A percentile compares a stretch with the other conserved stretches of the same genome.
Evolutionary conservation across 2,329 filamentous ascomycete genomes (phyloP).

Genomic region (Claviceps arundinis): DNA sequence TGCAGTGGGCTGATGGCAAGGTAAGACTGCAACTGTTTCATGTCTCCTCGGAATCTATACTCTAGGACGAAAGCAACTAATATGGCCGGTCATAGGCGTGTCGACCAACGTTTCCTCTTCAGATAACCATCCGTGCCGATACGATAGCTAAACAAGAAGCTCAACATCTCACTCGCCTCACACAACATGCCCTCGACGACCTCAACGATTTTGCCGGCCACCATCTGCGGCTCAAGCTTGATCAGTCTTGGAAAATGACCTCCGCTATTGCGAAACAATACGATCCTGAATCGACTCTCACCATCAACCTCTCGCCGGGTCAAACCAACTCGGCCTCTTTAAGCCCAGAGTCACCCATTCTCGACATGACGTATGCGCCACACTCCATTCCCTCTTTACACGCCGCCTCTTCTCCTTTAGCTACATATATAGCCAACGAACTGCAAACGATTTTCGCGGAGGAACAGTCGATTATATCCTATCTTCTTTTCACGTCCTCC

Average conservation of each 20-base stretch:
- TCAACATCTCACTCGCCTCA: slow-evolving; percentile 61
- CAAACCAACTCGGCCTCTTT: slow-evolving; percentile 48
- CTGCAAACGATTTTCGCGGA: slow-evolving; percentile 70
- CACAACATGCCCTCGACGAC: slow-evolving; percentile 76
- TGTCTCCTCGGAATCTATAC: not conserved
- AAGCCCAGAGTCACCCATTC: slow-evolving; percentile 53
- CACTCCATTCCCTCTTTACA: slow-evolving; percentile 53
- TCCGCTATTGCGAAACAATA: slow-evolving; percentile 21
- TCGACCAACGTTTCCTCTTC: slow-evolving; percentile 74
- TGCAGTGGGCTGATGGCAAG: slow-evolving; percentile 81
- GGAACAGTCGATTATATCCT: slow-evolving; percentile 75
- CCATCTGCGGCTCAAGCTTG: slow-evolving; percentile 47
- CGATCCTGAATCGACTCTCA: slow-evolving; percentile 44
- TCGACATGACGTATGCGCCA: slow-evolving; percentile 66
- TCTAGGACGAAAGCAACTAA: not conserved
- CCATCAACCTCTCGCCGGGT: slow-evolving; percentile 55
- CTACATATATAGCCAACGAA: slow-evolving; percentile 65
- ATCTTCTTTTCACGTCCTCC: slow-evolving; percentile 51
- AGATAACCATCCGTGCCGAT: slow-evolving; percentile 63
- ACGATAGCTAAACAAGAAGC: slow-evolving; percentile 53
- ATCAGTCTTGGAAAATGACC: slow-evolving; percentile 10
- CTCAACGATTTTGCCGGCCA: slow-evolving; percentile 77
- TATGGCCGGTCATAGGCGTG: slow-evolving; percentile 51
- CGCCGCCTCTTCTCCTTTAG: slow-evolving; percentile 59
- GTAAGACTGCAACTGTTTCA: slow-evolving; percentile 30